phyloP scores from a whole-genome alignment of 2,329 filamentous ascomycete species.

The Ophiostoma triangulosporum region DNA sequence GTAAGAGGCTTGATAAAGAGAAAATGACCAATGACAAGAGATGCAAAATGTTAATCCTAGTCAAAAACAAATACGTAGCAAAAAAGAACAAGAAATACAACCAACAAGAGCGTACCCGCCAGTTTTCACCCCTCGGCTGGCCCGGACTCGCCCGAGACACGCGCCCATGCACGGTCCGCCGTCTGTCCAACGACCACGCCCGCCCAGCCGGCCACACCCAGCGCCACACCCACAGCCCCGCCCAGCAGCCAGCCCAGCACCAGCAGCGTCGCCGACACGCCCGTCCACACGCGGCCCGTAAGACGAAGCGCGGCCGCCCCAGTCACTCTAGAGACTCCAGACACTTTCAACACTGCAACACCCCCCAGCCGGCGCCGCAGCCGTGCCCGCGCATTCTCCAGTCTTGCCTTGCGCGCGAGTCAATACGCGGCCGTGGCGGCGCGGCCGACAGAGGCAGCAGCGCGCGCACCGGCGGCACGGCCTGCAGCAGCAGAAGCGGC shows the following conservation, averaged over 20 bases:
- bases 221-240: constrained; percentile 4
- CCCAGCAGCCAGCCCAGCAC: constrained; percentile 9
- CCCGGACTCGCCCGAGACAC: background rate
- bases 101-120: too few species aligned
- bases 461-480: background rate
- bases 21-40: too few species aligned
- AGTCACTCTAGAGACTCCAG: too few species aligned
- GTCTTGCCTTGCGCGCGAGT: constrained; percentile 4
- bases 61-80: too few species aligned
- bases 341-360: too few species aligned
- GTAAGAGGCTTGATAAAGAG: too few species aligned
- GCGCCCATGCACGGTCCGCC: constrained; percentile 3
- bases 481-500: background rate
- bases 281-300: constrained; percentile 5
- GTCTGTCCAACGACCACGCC: constrained; percentile 4
- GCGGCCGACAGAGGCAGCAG: background rate
- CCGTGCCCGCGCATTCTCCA: background rate
- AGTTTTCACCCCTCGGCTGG: too few species aligned
- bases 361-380: background rate
- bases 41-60: too few species aligned
- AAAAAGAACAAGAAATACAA: too few species aligned
- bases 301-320: background rate
- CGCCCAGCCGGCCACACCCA: constrained; percentile 6
- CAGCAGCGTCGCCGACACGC: constrained; percentile 8
- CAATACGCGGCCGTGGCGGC: constrained; percentile 5